Evolutionary conservation across 441 rosid species (phyloP), one percentile per base, ranked within the genome.

Genomic region (Rhodomyrtus psidioides): DNA sequence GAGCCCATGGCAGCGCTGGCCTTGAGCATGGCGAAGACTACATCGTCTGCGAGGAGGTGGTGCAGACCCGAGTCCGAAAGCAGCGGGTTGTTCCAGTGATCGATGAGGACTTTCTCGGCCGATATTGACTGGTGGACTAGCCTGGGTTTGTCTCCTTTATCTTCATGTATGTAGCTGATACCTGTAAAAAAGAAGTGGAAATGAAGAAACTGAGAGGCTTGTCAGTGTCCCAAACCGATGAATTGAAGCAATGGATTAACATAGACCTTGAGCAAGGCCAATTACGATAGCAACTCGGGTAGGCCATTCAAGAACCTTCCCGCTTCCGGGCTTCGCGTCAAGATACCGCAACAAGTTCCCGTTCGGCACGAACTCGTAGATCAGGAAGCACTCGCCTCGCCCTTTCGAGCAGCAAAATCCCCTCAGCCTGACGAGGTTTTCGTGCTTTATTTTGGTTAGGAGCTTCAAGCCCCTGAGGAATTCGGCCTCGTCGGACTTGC

Each of bases 51-150:
- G 12, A 86, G 83, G 76, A 86, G 86, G 60, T 84, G 53, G 84
- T 86, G 84, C 53, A 86, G 83, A 74, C 88, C 88, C 9, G 86
- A 27, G 83, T 86, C 88, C 0, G 86, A 84, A 34, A 86, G 76
- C 86, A 86, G 76, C 19, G 88, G 88, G 53, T 86, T 86, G 79
- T 84, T 83, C 88, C 88, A 86, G 86, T 86, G 86, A 81, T 86
- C 88, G 5, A 86, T 46, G 57, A 86, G 86, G 56, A 86, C 83
- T 59, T 86, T 86, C 83, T 83, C 86, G 27, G 88, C 88, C 0
- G 88, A 86, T 58, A 86, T 83, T 3, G 79, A 83, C 86, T 58
- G 88, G 86, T 86, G 88, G 30, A 83, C 76, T 12, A 83, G 58
- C 19, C 81, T n/a, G 9, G 86, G 88, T 44, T 83, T 86, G 59